These are phyloP conservation scores for Hansenula sp. DNA, from an alignment of 1,139 yeast genomes.

Conservation along the genomic window DNA sequence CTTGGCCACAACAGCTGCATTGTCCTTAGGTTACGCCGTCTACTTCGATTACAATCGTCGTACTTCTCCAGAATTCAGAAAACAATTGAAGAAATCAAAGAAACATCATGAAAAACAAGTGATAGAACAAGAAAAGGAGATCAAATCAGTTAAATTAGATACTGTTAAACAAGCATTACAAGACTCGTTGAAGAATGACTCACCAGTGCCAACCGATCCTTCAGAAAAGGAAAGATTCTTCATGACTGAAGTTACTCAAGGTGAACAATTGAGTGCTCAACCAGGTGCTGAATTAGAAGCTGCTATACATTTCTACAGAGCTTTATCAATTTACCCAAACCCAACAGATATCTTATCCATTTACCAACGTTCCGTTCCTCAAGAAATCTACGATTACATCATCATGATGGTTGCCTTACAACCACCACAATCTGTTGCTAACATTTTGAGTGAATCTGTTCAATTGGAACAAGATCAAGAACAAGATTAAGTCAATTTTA, in stretches of 20 bases:
- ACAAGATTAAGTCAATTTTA: conserved; percentile 15
- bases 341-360: conserved; percentile 88
- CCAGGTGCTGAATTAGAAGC: conserved; percentile 69
- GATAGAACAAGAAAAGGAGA: conserved; percentile 53
- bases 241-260: conserved; percentile 78
- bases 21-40: conserved; percentile 72
- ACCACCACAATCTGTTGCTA: conserved; percentile 80
- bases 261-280: conserved; percentile 63
- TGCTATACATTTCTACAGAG: conserved; percentile 90
- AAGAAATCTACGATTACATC: conserved; percentile 74
- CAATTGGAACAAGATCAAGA: conserved; percentile 14
- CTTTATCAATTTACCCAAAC: conserved; percentile 90
- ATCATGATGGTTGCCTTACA: conserved; percentile 85
- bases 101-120: conserved; percentile 55
- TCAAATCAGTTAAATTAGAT: conserved; percentile 57
- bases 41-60: conserved; percentile 94
- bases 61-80: conserved; percentile 77
- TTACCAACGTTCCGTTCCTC: conserved; percentile 85
- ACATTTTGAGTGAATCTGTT: conserved; percentile 48
- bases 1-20: conserved; percentile 48
- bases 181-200: conserved; percentile 55
- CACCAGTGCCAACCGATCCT: conserved; percentile 71
- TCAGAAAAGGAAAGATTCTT: conserved; percentile 69
- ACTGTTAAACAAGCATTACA: conserved; percentile 59
- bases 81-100: conserved; percentile 59